Evolutionary conservation across 352 stramenopile genomes (phyloP).

Genomic region (Lagenidium giganteum): DNA sequence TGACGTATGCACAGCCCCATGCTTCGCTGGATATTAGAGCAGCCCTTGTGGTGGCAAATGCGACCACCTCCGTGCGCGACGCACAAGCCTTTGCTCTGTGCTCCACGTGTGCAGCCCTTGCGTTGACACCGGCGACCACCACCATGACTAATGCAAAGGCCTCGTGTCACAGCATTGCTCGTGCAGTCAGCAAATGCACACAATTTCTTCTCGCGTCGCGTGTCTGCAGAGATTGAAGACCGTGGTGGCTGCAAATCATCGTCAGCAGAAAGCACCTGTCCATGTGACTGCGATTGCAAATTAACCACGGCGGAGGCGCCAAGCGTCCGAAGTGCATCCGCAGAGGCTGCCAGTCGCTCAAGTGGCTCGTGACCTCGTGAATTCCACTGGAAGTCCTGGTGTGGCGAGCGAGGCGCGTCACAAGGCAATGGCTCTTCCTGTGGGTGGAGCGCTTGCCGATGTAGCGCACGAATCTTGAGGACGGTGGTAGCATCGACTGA

Average conservation of each 20-base stretch:
- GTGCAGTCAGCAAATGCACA: constrained; percentile 65
- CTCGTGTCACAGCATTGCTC: constrained; percentile 77
- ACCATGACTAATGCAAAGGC: constrained; percentile 78
- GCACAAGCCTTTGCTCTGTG: constrained; percentile 80
- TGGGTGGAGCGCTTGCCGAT: constrained; percentile 17
- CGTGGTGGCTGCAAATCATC: constrained; percentile 13
- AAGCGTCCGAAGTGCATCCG: constrained; percentile 43
- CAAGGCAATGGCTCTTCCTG: not conserved
- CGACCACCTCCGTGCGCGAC: constrained; percentile 76
- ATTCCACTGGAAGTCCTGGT: constrained; percentile 4
- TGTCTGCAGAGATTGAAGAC: constrained; percentile 7
- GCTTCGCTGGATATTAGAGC: constrained; percentile 83
- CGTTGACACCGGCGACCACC: constrained; percentile 75
- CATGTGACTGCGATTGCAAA: constrained; percentile 9
- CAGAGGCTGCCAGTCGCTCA: constrained; percentile 52
- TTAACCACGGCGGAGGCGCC: constrained; percentile 22
- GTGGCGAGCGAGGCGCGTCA: constrained; percentile 4
- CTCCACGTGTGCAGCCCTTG: constrained; percentile 75
- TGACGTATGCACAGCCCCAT: constrained; percentile 74
- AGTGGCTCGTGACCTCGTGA: constrained; percentile 22
- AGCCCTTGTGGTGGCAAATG: constrained; percentile 73
- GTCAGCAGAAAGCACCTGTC: constrained; percentile 3
- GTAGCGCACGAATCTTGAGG: constrained; percentile 20
- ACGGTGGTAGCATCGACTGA: constrained; percentile 42
- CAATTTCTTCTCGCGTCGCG: constrained; percentile 69